Evolutionary conservation across 768 basidiomycete genomes (phyloP), one percentile per base, ranked within the genome.

Genomic region (Rhodotorula toruloides): DNA sequence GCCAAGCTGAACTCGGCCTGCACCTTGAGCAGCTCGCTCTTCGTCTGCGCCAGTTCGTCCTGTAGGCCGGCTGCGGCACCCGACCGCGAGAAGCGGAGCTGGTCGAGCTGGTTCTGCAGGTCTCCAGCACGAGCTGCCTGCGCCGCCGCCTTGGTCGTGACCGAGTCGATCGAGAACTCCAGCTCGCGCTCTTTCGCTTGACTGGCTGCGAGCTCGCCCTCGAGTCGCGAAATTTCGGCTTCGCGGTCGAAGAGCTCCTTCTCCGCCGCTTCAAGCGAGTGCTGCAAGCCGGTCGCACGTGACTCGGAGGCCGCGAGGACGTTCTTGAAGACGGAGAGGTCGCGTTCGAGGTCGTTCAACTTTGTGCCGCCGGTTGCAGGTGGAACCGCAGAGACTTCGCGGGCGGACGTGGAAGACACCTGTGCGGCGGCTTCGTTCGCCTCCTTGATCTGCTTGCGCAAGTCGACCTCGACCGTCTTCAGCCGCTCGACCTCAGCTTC

Each of bases 1-100:
- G 61, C 47, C 57, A 29, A 31, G 10, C 47, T 47, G 29, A 43
- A n/a, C 37, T 66, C 60, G 42, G n/a, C 75, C 70, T 86, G 86
- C 12, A 83, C 84, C 67, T 81, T 81, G 74, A 87, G 85, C 50
- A 88, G 77, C 67, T 88, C 86, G 7, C 81, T 77, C 16, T 54
- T 58, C 21, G 49, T 25, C 17, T 19, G 27, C 32, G 32, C 42
- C 13, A 63, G 21, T 37, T 56, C 61, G 1, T 12, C 27, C 43
- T 27, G 34, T 11, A 43, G 22, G 0, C 27, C 31, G 11, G 31
- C 52, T 12, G 54, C 31, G n/a, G 37, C 50, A 4, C 31, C 22
- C 4, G 25, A 4, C 1, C 40, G 34, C 13, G 36, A 17, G 19
- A 25, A 22, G 29, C 46, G 37, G 32, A 37, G 32, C n/a, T 53